Percentiles rank a stretch among this genome's conserved stretches.
Evolutionary conservation across 176 grass and related monocot species (phyloP).

Genomic region (Triticum turgidum): DNA sequence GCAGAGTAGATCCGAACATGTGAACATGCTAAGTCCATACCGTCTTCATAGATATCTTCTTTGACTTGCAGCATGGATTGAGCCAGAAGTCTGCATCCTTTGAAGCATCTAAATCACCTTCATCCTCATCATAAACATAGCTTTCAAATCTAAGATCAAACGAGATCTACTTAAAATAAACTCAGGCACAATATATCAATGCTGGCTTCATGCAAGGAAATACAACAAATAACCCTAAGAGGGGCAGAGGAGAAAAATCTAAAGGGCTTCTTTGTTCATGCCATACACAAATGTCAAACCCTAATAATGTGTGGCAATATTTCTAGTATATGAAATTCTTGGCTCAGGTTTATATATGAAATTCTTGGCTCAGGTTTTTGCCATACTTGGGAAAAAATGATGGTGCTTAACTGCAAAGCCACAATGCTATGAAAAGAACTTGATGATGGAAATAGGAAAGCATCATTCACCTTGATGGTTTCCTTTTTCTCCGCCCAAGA

Average conservation of each 20-base stretch:
- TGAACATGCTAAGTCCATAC: conserved; percentile 23
- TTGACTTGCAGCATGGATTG: conserved; percentile 12
- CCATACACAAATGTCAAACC: not conserved
- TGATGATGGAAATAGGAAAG: conserved; percentile 3
- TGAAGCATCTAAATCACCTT: not conserved
- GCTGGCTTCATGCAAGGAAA: not conserved
- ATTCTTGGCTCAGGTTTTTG: not conserved
- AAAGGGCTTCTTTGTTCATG: not conserved
- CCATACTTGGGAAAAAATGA: not conserved
- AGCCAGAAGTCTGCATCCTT: conserved; percentile 31
- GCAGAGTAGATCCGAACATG: not conserved
- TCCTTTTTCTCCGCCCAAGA: conserved; percentile 45
- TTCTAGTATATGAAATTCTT: not conserved
- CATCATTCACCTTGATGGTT: conserved; percentile 36
- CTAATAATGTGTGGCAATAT: not conserved
- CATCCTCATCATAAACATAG: conserved; percentile 33
- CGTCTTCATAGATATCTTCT: conserved; percentile 31
- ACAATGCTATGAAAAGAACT: not conserved
- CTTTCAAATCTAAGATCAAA: conserved; percentile 23
- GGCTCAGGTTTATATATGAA: not conserved
- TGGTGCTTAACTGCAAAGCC: not conserved
- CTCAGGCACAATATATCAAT: not conserved
- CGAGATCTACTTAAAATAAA: not conserved
- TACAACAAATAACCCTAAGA: conserved; percentile 6
- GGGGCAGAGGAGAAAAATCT: not conserved